These are phyloP conservation scores for Tagetes patula DNA, from an alignment of 129 eudicot genomes.

Conservation along the genomic window DNA sequence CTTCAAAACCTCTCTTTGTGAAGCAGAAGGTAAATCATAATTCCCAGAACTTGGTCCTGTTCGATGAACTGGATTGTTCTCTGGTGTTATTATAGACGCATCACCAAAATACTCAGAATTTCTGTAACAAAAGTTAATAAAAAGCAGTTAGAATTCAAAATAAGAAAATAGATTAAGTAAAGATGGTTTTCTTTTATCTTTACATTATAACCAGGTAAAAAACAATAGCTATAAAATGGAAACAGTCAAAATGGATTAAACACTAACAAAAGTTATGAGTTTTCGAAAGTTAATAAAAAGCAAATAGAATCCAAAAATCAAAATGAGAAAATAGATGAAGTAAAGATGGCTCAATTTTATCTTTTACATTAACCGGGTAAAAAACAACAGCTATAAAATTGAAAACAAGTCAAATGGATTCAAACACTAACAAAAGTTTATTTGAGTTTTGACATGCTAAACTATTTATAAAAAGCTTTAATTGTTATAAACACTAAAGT, in stretches of 20 bases:
- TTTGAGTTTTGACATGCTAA: no score
- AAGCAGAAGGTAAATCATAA: slow-evolving; percentile 64
- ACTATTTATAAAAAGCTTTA: no score
- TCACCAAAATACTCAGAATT: slow-evolving; percentile 70
- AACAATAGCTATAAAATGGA: neutral
- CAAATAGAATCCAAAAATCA: neutral
- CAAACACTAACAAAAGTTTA: neutral
- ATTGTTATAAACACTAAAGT: no score
- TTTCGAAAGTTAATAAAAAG: neutral
- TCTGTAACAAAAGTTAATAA: slow-evolving; percentile 38
- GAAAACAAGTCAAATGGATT: neutral
- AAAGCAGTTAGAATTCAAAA: neutral
- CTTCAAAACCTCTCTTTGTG: slow-evolving; percentile 73
- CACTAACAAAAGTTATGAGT: no score
- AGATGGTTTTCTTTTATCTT: neutral
- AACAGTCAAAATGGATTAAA: neutral
- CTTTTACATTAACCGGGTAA: neutral
- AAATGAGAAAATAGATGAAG: neutral
- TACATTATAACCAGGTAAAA: neutral
- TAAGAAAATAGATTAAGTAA: neutral
- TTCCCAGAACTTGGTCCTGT: slow-evolving; percentile 44
- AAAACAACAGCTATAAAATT: neutral
- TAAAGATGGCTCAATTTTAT: neutral
- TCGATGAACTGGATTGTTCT: slow-evolving; percentile 52
- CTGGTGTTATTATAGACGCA: slow-evolving; percentile 62